These are phyloP conservation scores for Verticillium alfalfae DNA, from an alignment of 2,329 filamentous ascomycete genomes.

Conservation along the genomic window DNA sequence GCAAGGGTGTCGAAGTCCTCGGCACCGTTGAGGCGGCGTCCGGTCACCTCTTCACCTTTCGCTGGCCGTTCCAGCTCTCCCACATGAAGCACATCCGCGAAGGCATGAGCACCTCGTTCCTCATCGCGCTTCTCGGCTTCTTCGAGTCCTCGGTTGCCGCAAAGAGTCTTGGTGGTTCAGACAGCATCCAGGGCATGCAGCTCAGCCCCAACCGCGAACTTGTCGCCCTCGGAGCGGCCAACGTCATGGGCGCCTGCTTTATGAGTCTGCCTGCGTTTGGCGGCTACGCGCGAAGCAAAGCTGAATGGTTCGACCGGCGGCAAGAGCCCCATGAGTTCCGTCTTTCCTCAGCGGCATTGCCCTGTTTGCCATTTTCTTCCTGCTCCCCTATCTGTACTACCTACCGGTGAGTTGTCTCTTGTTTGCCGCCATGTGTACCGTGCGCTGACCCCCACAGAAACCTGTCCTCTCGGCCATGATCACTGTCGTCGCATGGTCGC, in stretches of 20 bases:
- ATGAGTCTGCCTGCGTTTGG: conserved; percentile 92
- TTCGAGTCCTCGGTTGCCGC: conserved; percentile 97
- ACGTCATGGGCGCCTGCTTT: conserved; percentile 87
- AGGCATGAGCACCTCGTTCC: conserved; percentile 83
- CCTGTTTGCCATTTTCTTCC: conserved; percentile 70
- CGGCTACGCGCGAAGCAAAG: conserved; percentile 93
- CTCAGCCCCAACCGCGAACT: conserved; percentile 90
- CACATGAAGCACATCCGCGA: conserved; percentile 80
- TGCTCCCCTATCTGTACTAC: conserved; percentile 91
- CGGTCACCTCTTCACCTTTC: conserved; percentile 70
- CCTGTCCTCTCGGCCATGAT: conserved; percentile 91
- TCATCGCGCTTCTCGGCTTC: conserved; percentile 94
- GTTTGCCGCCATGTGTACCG: not conserved
- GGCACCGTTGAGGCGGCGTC: conserved; percentile 72
- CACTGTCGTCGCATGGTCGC: conserved; percentile 86
- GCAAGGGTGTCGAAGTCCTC: conserved; percentile 74
- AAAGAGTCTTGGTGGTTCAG: conserved; percentile 71
- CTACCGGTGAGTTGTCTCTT: conserved; percentile 64
- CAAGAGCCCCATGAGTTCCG: conserved; percentile 87
- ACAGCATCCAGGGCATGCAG: conserved; percentile 71
- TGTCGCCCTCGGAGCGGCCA: conserved; percentile 84
- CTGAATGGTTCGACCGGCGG: conserved; percentile 90
- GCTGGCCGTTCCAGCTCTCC: conserved; percentile 74
- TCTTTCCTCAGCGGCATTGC: conserved; percentile 81
- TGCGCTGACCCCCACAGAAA: conserved; percentile 52